A percentile compares a stretch with the other conserved stretches of the same genome.
Evolutionary conservation across 495 filamentous ascomycete species (phyloP).

Genomic region (Collariella sp.): DNA sequence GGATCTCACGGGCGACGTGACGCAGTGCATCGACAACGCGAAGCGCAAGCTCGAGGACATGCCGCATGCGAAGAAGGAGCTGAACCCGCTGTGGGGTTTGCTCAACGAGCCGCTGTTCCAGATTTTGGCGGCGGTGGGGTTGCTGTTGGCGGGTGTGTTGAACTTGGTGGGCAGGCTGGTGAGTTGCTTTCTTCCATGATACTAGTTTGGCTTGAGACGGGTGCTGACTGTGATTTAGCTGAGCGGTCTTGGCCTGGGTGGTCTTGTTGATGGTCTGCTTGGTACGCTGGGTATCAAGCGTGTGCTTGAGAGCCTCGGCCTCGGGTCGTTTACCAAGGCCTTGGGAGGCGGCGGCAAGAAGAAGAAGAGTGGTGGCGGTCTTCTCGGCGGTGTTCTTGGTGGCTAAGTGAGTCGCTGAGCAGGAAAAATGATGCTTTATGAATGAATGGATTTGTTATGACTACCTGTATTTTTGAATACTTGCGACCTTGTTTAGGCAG

Average conservation of each 20-base stretch:
- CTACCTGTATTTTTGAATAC: background rate
- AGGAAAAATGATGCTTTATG: background rate
- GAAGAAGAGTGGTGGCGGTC: slow-evolving; percentile 20
- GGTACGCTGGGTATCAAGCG: slow-evolving; percentile 74
- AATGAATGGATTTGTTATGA: too few species aligned
- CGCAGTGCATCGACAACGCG: slow-evolving; percentile 74
- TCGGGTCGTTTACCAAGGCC: slow-evolving; percentile 50
- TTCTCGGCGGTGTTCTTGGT: slow-evolving; percentile 26
- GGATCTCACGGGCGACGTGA: slow-evolving; percentile 55
- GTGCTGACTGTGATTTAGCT: slow-evolving; percentile 34
- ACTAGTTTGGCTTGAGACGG: background rate
- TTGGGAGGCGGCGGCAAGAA: slow-evolving; percentile 33
- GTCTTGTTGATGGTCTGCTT: slow-evolving; percentile 67
- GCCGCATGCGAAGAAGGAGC: slow-evolving; percentile 88
- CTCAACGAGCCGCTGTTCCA: slow-evolving; percentile 82
- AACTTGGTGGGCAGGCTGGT: slow-evolving; percentile 65
- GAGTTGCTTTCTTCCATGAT: slow-evolving; percentile 8
- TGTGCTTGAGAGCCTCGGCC: slow-evolving; percentile 63
- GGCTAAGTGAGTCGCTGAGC: background rate
- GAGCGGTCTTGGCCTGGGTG: slow-evolving; percentile 77
- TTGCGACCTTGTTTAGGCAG: background rate
- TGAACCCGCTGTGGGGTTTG: slow-evolving; percentile 80
- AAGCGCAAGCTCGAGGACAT: slow-evolving; percentile 81
- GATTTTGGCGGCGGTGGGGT: slow-evolving; percentile 83
- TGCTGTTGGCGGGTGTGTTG: slow-evolving; percentile 75